Evolutionary conservation across 139 green algal genomes (phyloP).

Genomic region (Chlamydomonas sp.): DNA sequence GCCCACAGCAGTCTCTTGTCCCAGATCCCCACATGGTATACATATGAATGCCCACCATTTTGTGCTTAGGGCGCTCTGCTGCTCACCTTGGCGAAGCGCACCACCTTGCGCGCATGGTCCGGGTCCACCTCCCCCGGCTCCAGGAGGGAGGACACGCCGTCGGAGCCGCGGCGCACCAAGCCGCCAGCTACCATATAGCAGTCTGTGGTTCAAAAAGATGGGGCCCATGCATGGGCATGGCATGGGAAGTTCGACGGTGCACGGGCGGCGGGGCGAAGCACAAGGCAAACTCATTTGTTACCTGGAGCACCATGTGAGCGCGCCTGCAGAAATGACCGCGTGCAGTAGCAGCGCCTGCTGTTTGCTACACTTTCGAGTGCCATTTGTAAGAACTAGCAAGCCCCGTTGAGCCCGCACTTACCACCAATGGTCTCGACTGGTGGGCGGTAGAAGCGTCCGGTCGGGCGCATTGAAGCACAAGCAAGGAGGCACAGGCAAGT

Average conservation of each 20-base stretch:
- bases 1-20: too few species aligned
- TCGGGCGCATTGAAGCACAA: too few species aligned
- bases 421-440: slow-evolving; percentile 45
- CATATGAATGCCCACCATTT: neutral
- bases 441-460: neutral
- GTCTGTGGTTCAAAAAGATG: neutral
- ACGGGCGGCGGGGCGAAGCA: too few species aligned
- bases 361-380: too few species aligned
- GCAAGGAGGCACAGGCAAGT: too few species aligned
- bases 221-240: neutral
- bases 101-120: slow-evolving; percentile 24
- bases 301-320: too few species aligned
- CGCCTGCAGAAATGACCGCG: too few species aligned
- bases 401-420: neutral
- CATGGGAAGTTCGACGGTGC: neutral
- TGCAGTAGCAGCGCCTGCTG: too few species aligned
- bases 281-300: too few species aligned
- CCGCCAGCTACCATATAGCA: slow-evolving; percentile 45
- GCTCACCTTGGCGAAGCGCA: slow-evolving; percentile 24
- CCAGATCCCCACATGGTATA: neutral
- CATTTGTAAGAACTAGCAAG: too few species aligned
- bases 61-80: neutral
- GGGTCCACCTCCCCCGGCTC: slow-evolving; percentile 10
- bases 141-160: slow-evolving; percentile 24
- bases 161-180: slow-evolving; percentile 10